phyloP scores from a whole-genome alignment of 495 filamentous ascomycete species.

The Podospora australis region DNA sequence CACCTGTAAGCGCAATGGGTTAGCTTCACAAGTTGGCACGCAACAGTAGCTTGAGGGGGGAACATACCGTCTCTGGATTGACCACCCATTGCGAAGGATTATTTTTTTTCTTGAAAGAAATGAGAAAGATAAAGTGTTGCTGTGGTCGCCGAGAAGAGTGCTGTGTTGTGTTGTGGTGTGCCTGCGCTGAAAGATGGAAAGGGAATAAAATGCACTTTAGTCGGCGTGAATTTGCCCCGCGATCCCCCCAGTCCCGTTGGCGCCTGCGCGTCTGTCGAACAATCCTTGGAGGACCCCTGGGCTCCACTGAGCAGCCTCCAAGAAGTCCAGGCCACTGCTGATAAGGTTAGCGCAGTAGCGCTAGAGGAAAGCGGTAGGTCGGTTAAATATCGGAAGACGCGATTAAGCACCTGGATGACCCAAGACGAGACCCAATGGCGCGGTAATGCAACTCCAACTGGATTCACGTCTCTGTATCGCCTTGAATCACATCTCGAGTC shows the following conservation, averaged over 20 bases:
- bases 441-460: background rate
- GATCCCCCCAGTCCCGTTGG: too few species aligned
- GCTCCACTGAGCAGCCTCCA: too few species aligned
- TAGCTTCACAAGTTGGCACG: too few species aligned
- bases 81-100: conserved; percentile 52
- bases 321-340: background rate
- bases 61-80: conserved; percentile 58
- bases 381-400: conserved; percentile 7
- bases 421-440: background rate
- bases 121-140: background rate
- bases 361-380: conserved; percentile 5
- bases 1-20: conserved; percentile 46
- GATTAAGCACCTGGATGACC: background rate
- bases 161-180: background rate
- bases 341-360: background rate
- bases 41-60: too few species aligned
- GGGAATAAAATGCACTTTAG: background rate
- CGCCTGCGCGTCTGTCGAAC: too few species aligned
- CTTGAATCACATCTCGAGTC: too few species aligned
- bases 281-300: too few species aligned
- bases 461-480: too few species aligned
- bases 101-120: background rate
- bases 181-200: conserved; percentile 4
- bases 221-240: conserved; percentile 11
- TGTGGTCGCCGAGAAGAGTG: too few species aligned